Evolutionary conservation across 208 protist genomes (phyloP).

Genomic region (Acanthamoeba royreba): DNA sequence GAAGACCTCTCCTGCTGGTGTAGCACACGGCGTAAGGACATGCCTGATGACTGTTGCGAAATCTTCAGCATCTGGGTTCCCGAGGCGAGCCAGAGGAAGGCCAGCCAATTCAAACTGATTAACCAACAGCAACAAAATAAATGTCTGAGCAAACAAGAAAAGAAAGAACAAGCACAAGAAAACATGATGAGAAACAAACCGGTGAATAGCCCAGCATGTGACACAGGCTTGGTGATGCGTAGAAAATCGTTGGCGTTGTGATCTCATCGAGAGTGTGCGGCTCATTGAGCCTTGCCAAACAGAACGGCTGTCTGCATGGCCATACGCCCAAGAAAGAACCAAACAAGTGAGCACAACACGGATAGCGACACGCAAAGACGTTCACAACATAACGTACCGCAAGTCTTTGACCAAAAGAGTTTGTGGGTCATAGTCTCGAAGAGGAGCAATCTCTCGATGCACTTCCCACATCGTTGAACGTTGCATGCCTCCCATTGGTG

Average conservation of each 20-base stretch:
- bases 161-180: too few species aligned
- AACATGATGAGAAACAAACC: too few species aligned
- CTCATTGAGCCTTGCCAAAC: not conserved
- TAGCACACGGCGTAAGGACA: not conserved
- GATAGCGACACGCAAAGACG: too few species aligned
- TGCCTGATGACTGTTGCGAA: not conserved
- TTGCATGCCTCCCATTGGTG: too few species aligned
- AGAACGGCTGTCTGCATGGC: not conserved
- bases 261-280: not conserved
- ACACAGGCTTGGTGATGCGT: not conserved
- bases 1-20: not conserved
- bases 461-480: too few species aligned
- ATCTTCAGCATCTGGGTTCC: not conserved
- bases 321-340: too few species aligned
- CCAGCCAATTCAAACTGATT: not conserved
- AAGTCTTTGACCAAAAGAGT: too few species aligned
- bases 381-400: not conserved
- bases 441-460: too few species aligned
- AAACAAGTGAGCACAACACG: too few species aligned
- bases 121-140: not conserved
- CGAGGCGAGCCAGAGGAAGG: not conserved
- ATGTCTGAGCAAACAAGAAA: too few species aligned
- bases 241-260: not conserved
- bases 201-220: not conserved
- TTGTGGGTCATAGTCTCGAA: too few species aligned